Conservation (phyloP, 176 grass and related monocot genomes). For the Microstegium vimineum region DNA sequence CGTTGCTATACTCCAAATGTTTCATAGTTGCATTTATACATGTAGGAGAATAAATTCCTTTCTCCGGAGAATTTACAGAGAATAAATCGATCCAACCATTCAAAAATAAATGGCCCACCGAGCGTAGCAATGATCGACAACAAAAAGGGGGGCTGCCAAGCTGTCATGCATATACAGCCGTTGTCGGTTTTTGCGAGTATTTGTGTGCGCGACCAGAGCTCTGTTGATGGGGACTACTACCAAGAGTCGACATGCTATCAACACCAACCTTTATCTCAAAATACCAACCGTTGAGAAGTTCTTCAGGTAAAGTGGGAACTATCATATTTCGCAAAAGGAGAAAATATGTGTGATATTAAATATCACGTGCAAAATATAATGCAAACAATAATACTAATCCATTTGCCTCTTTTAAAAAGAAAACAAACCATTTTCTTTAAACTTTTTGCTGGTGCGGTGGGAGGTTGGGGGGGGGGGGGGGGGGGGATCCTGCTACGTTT, state of each 20-base stretch:
- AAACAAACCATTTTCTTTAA: not conserved
- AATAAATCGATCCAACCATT: slow-evolving; percentile 1
- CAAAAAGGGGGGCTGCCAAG: not conserved
- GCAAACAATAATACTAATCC: not conserved
- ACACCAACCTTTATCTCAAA: not conserved
- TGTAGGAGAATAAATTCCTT: not conserved
- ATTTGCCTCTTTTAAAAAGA: not conserved
- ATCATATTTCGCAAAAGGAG: not conserved
- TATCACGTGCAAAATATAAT: not conserved
- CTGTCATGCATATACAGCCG: not conserved
- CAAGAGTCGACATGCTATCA: not conserved
- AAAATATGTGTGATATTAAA: not conserved
- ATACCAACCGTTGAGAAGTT: not conserved
- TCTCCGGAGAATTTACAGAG: not conserved
- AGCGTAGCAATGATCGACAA: not conserved
- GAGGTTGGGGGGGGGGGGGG: too few species aligned
- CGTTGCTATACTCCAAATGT: not conserved
- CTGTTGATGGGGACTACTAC: slow-evolving; percentile 7
- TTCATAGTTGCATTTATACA: not conserved
- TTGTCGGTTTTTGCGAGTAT: not conserved
- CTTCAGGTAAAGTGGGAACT: not conserved
- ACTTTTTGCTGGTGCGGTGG: not conserved
- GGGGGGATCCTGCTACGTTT: not conserved
- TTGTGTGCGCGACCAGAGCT: not conserved
- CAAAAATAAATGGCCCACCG: not conserved